These are phyloP conservation scores for Wickerhamiella shivajii DNA, from an alignment of 805 yeast species.

Conservation along the genomic window DNA sequence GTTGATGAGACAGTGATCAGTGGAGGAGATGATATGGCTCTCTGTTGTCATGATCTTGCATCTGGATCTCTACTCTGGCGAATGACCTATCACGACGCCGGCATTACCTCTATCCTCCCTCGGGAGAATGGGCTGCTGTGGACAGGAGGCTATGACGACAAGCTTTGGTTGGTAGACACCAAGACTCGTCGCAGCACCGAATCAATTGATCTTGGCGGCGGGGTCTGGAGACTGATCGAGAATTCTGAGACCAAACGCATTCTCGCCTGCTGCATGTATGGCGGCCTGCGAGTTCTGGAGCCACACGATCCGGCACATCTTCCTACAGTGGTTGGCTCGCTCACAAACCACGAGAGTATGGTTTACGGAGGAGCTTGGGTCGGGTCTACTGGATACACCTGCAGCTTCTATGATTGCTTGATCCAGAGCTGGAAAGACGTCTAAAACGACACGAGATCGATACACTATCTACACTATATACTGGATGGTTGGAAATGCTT, in stretches of 20 bases:
- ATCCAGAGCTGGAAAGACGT: conserved; percentile 55
- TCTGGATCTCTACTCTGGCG: conserved; percentile 18
- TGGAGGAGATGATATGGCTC: conserved; percentile 80
- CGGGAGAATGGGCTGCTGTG: conserved; percentile 30
- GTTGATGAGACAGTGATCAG: conserved; percentile 39
- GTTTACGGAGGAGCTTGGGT: conserved; percentile 93
- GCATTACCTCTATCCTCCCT: conserved; percentile 70
- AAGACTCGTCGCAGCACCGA: conserved; percentile 34
- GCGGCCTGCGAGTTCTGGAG: conserved; percentile 65
- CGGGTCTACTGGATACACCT: conserved; percentile 44
- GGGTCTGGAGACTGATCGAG: conserved; percentile 87
- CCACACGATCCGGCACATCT: conserved; percentile 12
- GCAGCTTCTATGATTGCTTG: conserved; percentile 81
- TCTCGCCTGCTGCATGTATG: conserved; percentile 85
- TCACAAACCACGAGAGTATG: conserved; percentile 59
- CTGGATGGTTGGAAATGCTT: too few species aligned
- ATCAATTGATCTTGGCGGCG: conserved; percentile 60
- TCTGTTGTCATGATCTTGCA: conserved; percentile 61
- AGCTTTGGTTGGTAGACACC: conserved; percentile 52
- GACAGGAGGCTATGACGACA: conserved; percentile 91
- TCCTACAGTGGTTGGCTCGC: conserved; percentile 10
- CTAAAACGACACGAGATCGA: too few species aligned
- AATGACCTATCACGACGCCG: conserved; percentile 68
- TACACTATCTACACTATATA: too few species aligned
- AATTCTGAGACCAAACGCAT: conserved; percentile 30